These are phyloP conservation scores for Cinnamomum micranthum DNA, from an alignment of 164 flowering plant genomes.

Conservation along the genomic window DNA sequence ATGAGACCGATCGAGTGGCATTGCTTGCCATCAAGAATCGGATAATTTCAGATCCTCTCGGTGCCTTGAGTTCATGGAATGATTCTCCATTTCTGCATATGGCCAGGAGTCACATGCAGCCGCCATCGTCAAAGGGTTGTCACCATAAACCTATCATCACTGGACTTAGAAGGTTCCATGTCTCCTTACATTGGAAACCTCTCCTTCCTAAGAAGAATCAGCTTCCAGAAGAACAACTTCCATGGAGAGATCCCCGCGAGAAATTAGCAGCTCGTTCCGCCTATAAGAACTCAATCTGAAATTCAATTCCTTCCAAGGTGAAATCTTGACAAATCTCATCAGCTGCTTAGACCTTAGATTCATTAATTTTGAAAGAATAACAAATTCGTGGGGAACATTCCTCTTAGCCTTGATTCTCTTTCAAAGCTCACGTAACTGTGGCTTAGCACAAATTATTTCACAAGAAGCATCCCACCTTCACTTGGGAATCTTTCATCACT, in stretches of 20 bases:
- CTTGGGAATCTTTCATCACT: conserved; percentile 38
- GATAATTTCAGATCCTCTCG: background rate
- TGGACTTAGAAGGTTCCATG: background rate
- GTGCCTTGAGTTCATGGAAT: background rate
- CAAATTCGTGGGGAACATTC: conserved; percentile 31
- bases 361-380: conserved; percentile 29
- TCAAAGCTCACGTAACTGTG: conserved; percentile 21
- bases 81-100: background rate
- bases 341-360: conserved; percentile 14
- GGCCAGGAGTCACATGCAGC: background rate
- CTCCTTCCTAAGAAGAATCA: background rate
- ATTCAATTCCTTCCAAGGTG: conserved; percentile 28
- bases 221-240: background rate
- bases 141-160: background rate
- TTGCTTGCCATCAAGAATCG: background rate
- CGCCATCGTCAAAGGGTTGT: background rate
- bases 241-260: background rate
- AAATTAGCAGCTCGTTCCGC: background rate
- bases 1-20: background rate
- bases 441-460: conserved; percentile 24
- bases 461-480: conserved; percentile 35
- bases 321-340: conserved; percentile 27
- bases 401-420: conserved; percentile 24
- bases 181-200: background rate
- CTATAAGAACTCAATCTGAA: conserved; percentile 26